Base-by-base conservation (phyloP, 208 protist species). In the Blechomonas ayalai region DNA sequence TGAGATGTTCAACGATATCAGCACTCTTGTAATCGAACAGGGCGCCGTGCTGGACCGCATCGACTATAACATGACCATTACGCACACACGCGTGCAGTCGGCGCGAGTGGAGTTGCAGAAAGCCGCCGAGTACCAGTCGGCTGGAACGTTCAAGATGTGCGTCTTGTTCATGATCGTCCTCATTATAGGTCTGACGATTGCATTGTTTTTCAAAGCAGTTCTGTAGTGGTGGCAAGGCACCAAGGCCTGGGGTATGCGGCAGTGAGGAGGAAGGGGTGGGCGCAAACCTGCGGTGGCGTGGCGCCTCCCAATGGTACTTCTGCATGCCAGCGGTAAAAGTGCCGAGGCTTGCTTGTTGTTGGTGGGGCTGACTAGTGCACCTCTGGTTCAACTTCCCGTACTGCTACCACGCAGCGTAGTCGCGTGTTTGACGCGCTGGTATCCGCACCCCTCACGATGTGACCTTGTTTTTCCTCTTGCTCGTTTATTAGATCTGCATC, bases 31-130 rank as follows among this genome's bases (percentile, higher is more conserved):
- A 15, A 94, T 96, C 72, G 90, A 95, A 49, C 93, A 97, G 53
- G 93, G 94, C 22, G 91, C 94, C 0, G 65, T 97, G 28, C 60
- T 97, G 4, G 94, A 97, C 48, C 84, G 94, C 20, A 95, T 97
- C 38, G 94, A 97, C 65, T 95, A 96, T 66, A 97, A 97, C 77
- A 95, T 97, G 76, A 91, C 74, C 25, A 53, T 96, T 23, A 92
- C 91, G 8, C 75, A 89, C 41, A 84, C 71, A 0, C 71, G 83
- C 12, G 76, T 97, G 12, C 67, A 88, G 40, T 82, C 80, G 48
- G 90, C 65, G 1, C 71, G 73, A 5, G 52, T 39, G 32, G 88
- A 97, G 55, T 63, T 97, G 29, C 46, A 89, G 44, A 86, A 92
- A 43, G 90, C 91, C 13, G 86, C 88, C 5, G 59, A 96, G 44